Percentiles rank a stretch among this genome's conserved stretches.
Conservation (phyloP, 371 early-diverging fungal species). For the Mucor indicus region DNA sequence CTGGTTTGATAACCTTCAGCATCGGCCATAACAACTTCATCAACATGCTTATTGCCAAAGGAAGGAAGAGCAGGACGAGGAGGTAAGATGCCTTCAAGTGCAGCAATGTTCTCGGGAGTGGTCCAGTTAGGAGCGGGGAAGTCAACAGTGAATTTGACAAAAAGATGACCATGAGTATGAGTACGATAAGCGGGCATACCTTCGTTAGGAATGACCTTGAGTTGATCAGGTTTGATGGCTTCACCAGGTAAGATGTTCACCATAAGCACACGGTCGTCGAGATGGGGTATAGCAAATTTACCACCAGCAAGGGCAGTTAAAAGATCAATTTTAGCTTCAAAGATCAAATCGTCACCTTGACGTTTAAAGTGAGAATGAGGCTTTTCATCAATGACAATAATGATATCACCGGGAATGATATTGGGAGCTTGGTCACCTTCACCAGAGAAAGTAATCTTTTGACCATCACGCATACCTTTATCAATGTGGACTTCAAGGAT, state of each 20-base stretch:
- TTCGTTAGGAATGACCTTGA: constrained; percentile 81
- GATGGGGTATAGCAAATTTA: constrained; percentile 80
- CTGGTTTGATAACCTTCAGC: constrained; percentile 72
- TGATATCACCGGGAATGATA: constrained; percentile 78
- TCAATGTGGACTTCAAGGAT: constrained; percentile 84
- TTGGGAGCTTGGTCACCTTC: constrained; percentile 89
- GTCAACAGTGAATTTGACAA: constrained; percentile 84
- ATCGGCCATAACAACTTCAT: constrained; percentile 79
- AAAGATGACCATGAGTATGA: constrained; percentile 87
- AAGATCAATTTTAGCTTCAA: constrained; percentile 84
- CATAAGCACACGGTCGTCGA: constrained; percentile 86
- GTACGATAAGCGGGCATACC: constrained; percentile 95
- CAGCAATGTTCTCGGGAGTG: constrained; percentile 55
- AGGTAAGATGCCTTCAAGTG: constrained; percentile 70
- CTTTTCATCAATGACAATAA: constrained; percentile 90
- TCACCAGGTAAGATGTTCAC: constrained; percentile 92
- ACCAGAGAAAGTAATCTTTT: constrained; percentile 86
- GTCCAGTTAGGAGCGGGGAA: constrained; percentile 91
- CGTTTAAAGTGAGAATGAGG: constrained; percentile 87
- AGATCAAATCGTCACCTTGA: constrained; percentile 82
- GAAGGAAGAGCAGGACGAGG: constrained; percentile 45
- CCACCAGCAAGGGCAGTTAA: constrained; percentile 94
- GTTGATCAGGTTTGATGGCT: constrained; percentile 76
- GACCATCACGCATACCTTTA: constrained; percentile 95
- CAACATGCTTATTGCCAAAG: constrained; percentile 50